Conservation (phyloP, 129 eudicot genomes). For the Ambrosia artemisiifolia region DNA sequence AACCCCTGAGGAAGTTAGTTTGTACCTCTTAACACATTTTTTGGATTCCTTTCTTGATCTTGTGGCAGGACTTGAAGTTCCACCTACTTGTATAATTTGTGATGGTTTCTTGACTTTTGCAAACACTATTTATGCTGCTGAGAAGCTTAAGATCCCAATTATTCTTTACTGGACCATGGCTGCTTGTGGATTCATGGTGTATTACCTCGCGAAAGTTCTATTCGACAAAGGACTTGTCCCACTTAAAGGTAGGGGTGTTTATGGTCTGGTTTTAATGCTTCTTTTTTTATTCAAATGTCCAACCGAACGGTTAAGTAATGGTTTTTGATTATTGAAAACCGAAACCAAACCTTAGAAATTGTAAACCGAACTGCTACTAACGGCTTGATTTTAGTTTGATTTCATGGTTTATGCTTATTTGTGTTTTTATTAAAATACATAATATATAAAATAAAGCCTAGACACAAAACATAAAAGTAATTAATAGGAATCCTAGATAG, state of each 20-base stretch:
- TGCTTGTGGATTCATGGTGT: constrained; percentile 38
- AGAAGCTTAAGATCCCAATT: constrained; percentile 24
- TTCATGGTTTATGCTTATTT: too few relatives aligned
- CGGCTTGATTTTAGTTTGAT: too few relatives aligned
- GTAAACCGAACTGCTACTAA: too few relatives aligned
- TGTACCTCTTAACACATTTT: background rate
- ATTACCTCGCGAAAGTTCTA: constrained; percentile 19
- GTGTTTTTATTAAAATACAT: too few relatives aligned
- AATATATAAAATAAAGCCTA: too few relatives aligned
- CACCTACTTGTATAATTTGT: constrained; percentile 23
- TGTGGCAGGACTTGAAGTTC: constrained; percentile 5
- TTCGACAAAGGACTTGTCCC: constrained; percentile 27
- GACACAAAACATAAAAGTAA: too few relatives aligned
- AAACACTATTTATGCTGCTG: constrained; percentile 19
- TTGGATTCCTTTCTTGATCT: constrained; percentile 20
- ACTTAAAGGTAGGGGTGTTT: constrained; percentile 26
- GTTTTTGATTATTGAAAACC: too few relatives aligned
- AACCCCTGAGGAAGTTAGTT: constrained; percentile 4
- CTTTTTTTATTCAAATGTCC: too few relatives aligned
- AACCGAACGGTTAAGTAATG: too few relatives aligned
- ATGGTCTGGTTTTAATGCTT: background rate
- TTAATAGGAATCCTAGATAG: too few relatives aligned
- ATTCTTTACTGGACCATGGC: constrained; percentile 35
- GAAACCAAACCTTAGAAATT: too few relatives aligned
- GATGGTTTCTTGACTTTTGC: constrained; percentile 34